phyloP scores from a whole-genome alignment of 805 yeast genomes.

The Cyberlindnera meyerae region DNA sequence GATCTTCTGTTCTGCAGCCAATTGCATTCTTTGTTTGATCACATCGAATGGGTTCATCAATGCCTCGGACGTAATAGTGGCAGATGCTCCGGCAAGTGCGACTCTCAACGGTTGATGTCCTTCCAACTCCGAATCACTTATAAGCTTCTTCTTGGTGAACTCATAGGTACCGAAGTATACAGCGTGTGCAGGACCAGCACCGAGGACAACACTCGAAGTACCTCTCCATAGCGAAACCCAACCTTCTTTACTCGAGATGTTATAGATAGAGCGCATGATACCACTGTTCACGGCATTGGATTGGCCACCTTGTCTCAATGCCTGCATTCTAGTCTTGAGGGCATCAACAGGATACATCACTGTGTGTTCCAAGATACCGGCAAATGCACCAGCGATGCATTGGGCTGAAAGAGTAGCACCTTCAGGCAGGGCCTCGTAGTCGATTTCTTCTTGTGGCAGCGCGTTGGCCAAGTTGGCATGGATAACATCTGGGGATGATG shows the following conservation, averaged over 20 bases:
- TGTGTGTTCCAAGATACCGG: constrained; percentile 97
- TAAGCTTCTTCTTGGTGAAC: constrained; percentile 41
- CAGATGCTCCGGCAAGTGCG: constrained; percentile 86
- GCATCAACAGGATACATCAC: constrained; percentile 97
- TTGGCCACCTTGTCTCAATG: constrained; percentile 22
- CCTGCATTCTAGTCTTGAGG: constrained; percentile 89
- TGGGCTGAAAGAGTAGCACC: constrained; percentile 79
- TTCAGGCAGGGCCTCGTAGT: constrained; percentile 88
- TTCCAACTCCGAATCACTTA: constrained; percentile 27
- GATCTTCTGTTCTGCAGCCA: constrained; percentile 19
- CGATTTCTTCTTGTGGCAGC: constrained; percentile 47
- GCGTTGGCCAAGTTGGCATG: constrained; percentile 6
- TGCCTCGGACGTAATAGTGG: constrained; percentile 87
- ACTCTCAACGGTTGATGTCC: constrained; percentile 77
- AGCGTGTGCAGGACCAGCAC: constrained; percentile 99
- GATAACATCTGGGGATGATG: constrained; percentile 7
- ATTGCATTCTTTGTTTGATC: constrained; percentile 91
- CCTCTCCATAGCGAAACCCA: constrained; percentile 90
- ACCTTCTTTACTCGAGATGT: constrained; percentile 81
- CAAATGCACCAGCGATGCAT: constrained; percentile 90
- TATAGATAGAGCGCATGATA: constrained; percentile 54
- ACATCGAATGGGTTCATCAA: constrained; percentile 98
- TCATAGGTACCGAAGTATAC: constrained; percentile 94
- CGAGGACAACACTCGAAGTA: constrained; percentile 81
- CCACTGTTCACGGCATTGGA: constrained; percentile 8